Percentiles rank a stretch among this genome's conserved stretches.
These are phyloP conservation scores for Cucurbita pepo DNA, from an alignment of 306 rosid genomes.

Conservation along the genomic window DNA sequence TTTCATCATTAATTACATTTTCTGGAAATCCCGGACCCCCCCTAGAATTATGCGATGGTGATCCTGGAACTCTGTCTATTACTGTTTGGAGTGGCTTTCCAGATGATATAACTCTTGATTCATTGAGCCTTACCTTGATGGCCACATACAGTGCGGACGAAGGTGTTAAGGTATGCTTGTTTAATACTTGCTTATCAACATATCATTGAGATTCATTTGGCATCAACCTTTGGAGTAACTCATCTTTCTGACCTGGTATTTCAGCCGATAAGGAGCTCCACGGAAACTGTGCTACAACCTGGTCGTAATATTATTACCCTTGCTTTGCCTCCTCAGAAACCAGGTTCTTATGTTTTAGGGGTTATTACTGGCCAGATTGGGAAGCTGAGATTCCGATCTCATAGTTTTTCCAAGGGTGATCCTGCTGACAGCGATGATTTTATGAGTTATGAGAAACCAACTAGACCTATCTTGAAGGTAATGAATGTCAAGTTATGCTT, in stretches of 20 bases:
- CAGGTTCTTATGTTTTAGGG: slow-evolving; percentile 95
- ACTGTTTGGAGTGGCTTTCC: slow-evolving; percentile 97
- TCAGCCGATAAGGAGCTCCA: slow-evolving; percentile 70
- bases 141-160: slow-evolving; percentile 81
- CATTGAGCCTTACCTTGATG: slow-evolving; percentile 74
- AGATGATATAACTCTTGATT: slow-evolving; percentile 86
- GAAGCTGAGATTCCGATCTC: slow-evolving; percentile 81
- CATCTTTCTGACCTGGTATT: slow-evolving; percentile 16
- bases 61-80: slow-evolving; percentile 78
- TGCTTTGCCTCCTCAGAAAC: slow-evolving; percentile 89
- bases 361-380: slow-evolving; percentile 95
- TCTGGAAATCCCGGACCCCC: slow-evolving; percentile 96
- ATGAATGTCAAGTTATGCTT: not conserved
- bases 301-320: slow-evolving; percentile 81
- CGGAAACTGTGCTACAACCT: slow-evolving; percentile 65
- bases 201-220: not conserved
- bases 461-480: slow-evolving; percentile 90
- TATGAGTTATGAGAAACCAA: slow-evolving; percentile 95
- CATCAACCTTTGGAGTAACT: not conserved
- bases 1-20: slow-evolving; percentile 83
- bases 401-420: slow-evolving; percentile 85
- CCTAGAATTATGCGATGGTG: slow-evolving; percentile 78
- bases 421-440: slow-evolving; percentile 89
- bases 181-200: not conserved
- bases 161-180: slow-evolving; percentile 66